These are phyloP conservation scores for Martensiomyces pterosporus DNA, from an alignment of 192 early-diverging fungal species.

Conservation along the genomic window DNA sequence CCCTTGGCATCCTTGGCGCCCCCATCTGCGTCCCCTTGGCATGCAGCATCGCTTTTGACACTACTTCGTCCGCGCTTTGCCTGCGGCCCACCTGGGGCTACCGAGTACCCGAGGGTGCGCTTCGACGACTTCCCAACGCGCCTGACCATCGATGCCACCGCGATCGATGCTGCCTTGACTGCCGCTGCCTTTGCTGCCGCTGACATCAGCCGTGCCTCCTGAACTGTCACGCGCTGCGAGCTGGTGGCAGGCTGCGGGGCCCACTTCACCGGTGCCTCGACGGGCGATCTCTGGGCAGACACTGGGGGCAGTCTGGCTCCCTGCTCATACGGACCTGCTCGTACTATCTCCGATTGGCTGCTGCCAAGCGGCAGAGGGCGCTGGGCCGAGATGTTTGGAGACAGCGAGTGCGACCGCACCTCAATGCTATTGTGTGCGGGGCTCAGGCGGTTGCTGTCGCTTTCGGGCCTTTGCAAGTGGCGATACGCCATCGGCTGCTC, in stretches of 20 bases:
- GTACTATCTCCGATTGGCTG: too few species aligned
- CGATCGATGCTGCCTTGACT: conserved; percentile 27
- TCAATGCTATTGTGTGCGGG: too few species aligned
- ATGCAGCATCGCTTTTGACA: not conserved
- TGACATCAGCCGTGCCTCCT: conserved; percentile 39
- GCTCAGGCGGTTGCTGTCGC: too few species aligned
- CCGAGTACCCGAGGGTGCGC: conserved; percentile 14
- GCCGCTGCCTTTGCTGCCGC: conserved; percentile 44
- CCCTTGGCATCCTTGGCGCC: not conserved
- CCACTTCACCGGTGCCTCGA: conserved; percentile 9
- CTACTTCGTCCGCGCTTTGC: conserved; percentile 12
- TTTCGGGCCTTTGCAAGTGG: not conserved
- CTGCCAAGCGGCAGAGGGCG: too few species aligned
- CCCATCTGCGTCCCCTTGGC: too few species aligned
- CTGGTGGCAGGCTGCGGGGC: conserved; percentile 24
- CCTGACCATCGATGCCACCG: conserved; percentile 26
- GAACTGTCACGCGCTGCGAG: conserved; percentile 20
- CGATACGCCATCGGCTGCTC: too few species aligned
- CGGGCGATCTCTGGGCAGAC: not conserved
- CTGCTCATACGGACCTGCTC: too few species aligned
- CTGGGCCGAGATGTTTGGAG: not conserved
- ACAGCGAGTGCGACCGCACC: not conserved
- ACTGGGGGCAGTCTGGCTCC: not conserved
- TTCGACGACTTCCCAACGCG: conserved; percentile 22
- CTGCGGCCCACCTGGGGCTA: not conserved